A percentile compares a stretch with the other conserved stretches of the same genome.
These are phyloP conservation scores for Mychonastes homosphaera DNA, from an alignment of 139 green algal genomes.

Conservation along the genomic window DNA sequence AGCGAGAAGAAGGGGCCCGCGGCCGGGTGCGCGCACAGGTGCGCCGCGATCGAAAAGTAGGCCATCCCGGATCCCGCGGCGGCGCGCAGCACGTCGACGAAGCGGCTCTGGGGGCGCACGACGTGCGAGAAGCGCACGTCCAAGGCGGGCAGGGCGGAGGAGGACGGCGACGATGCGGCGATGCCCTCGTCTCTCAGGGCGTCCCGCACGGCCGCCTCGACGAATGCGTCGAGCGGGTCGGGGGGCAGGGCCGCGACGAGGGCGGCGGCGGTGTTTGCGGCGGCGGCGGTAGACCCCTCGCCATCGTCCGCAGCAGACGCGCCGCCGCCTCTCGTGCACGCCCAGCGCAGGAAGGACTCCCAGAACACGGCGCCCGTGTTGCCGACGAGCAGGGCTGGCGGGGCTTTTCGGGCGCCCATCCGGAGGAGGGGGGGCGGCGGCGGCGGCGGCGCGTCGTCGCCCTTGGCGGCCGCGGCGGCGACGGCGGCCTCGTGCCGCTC, in stretches of 20 bases:
- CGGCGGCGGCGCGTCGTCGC: too few relatives aligned
- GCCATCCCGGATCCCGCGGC: slow-evolving; percentile 10
- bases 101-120: background rate
- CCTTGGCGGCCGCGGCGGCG: background rate
- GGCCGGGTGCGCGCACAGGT: slow-evolving; percentile 8
- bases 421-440: too few relatives aligned
- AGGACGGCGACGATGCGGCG: background rate
- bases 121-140: slow-evolving; percentile 11
- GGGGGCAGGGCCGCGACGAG: too few relatives aligned
- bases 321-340: too few relatives aligned
- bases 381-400: slow-evolving; percentile 11
- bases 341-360: too few relatives aligned
- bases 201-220: background rate
- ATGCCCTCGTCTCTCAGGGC: background rate
- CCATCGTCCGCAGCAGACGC: slow-evolving; percentile 4
- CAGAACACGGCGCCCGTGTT: slow-evolving; percentile 12
- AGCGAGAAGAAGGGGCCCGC: slow-evolving; percentile 16
- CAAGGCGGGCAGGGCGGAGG: background rate
- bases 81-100: slow-evolving; percentile 18
- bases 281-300: too few relatives aligned
- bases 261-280: too few relatives aligned
- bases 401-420: too few relatives aligned
- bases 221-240: slow-evolving; percentile 9
- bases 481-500: background rate
- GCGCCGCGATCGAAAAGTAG: slow-evolving; percentile 7